Base-by-base conservation (phyloP, 1,284 basidiomycete genomes). In the Trametes sp. region DNA sequence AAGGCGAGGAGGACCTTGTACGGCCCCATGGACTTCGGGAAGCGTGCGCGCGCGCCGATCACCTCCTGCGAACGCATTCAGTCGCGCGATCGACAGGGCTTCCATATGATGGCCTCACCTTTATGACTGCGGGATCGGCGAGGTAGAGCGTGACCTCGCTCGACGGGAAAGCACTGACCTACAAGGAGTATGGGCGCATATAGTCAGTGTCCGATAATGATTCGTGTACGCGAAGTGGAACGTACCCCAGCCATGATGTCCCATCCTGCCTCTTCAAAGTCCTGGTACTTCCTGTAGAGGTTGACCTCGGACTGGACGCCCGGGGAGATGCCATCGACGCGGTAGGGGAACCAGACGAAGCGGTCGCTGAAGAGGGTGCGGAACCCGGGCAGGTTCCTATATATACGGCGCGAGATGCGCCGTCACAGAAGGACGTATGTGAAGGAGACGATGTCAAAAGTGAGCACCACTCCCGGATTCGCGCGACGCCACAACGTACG, bases 1-100 rank as follows among this genome's bases (percentile, higher is more conserved):
- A 81, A 82, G 51, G 79, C 72, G 3, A 69, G 62, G 26, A 82
- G 69, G 23, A 73, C 61, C 28, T 50, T 64, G 67, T 82, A 82
- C 35, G 70, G 67, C 1, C 69, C 45, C 19, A 79, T 60, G 11
- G 76, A 75, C 61, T 81, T 81, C 8, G 76, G 78, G 64, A 79
- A 81, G 29, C 69, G 69, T 24, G 63, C 48, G 10, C 73, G 66
- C n/a, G 68, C 62, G 28, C 62, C 65, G 21, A 69, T 63, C 36
- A 74, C 62, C 26, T 72, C 69, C 72, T 73, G 59, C 41, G 31
- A 23, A 9, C 19, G 24, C 9, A 26, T 46, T 24, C 35, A 35
- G 23, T 19, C 23, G 51, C 6, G 16, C 38, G 38, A 41, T 41
- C 38, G 38, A 13, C 38, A 8, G 21, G 44, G 31, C 51, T 49